phyloP scores from a whole-genome alignment of 2,329 filamentous ascomycete genomes.

The Trichoderma koningiopsis region DNA sequence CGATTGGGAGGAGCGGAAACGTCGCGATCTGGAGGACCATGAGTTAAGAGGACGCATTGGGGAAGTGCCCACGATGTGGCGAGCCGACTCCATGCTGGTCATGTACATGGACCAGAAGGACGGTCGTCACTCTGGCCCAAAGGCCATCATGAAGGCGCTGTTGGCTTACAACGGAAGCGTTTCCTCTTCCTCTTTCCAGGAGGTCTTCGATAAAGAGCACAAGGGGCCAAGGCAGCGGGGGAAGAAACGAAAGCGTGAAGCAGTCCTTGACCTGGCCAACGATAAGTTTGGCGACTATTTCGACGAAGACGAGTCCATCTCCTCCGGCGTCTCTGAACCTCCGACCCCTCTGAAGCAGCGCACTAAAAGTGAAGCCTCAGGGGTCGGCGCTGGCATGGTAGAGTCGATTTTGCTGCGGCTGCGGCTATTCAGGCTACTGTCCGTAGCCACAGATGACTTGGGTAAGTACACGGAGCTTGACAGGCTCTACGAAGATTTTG shows the following conservation, averaged over 20 bases:
- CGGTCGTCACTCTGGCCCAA: slow-evolving; percentile 49
- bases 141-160: slow-evolving; percentile 65
- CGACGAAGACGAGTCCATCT: slow-evolving; percentile 55
- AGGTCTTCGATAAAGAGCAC: slow-evolving; percentile 68
- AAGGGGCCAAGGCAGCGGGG: slow-evolving; percentile 43
- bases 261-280: slow-evolving; percentile 59
- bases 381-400: slow-evolving; percentile 38
- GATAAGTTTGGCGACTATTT: slow-evolving; percentile 63
- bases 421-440: slow-evolving; percentile 61
- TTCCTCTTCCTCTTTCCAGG: slow-evolving; percentile 57
- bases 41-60: slow-evolving; percentile 30
- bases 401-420: slow-evolving; percentile 64
- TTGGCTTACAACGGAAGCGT: slow-evolving; percentile 65
- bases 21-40: slow-evolving; percentile 46
- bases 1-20: slow-evolving; percentile 64
- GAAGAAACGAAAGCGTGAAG: slow-evolving; percentile 54
- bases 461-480: slow-evolving; percentile 46
- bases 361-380: slow-evolving; percentile 30
- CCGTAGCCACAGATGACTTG: slow-evolving; percentile 51
- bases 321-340: slow-evolving; percentile 50
- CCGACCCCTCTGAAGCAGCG: slow-evolving; percentile 47
- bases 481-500: slow-evolving; percentile 61
- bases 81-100: slow-evolving; percentile 61
- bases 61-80: slow-evolving; percentile 34
- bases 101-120: slow-evolving; percentile 57